Evolutionary conservation across 495 filamentous ascomycete genomes (phyloP).

Genomic region (Penicillium antarcticum): DNA sequence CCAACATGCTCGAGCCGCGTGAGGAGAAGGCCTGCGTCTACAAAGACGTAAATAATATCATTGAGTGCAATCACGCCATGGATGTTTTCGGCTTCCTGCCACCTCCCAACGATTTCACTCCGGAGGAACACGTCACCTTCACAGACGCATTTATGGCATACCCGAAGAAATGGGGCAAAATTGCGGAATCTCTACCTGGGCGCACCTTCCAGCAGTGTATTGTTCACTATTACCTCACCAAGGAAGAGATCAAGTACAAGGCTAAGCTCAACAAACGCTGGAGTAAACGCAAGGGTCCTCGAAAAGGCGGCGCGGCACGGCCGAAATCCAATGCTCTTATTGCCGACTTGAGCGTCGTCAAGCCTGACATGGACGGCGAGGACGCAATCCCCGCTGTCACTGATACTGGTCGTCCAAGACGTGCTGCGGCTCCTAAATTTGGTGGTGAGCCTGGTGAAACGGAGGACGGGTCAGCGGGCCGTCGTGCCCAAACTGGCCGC

Average conservation of each 20-base stretch:
- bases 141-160: slow-evolving; percentile 72
- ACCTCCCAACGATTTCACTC: slow-evolving; percentile 77
- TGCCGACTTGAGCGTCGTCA: slow-evolving; percentile 61
- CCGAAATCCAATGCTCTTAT: slow-evolving; percentile 75
- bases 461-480: slow-evolving; percentile 33
- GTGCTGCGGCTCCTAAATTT: slow-evolving; percentile 70
- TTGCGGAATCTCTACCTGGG: slow-evolving; percentile 67
- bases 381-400: slow-evolving; percentile 54
- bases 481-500: slow-evolving; percentile 45
- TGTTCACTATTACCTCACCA: slow-evolving; percentile 93
- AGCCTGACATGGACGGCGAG: slow-evolving; percentile 55
- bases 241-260: slow-evolving; percentile 82
- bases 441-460: slow-evolving; percentile 60
- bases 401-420: slow-evolving; percentile 65
- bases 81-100: slow-evolving; percentile 70
- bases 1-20: slow-evolving; percentile 64
- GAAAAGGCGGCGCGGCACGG: slow-evolving; percentile 34
- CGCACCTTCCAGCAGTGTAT: slow-evolving; percentile 85
- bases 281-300: slow-evolving; percentile 56
- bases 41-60: slow-evolving; percentile 68
- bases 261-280: slow-evolving; percentile 70
- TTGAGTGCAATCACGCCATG: slow-evolving; percentile 64
- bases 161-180: slow-evolving; percentile 91
- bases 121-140: slow-evolving; percentile 74
- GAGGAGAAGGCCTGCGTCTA: slow-evolving; percentile 51